Evolutionary conservation across 805 yeast genomes (phyloP), one percentile per base, ranked within the genome.

Genomic region (Cyberlindnera euphorbiae): DNA sequence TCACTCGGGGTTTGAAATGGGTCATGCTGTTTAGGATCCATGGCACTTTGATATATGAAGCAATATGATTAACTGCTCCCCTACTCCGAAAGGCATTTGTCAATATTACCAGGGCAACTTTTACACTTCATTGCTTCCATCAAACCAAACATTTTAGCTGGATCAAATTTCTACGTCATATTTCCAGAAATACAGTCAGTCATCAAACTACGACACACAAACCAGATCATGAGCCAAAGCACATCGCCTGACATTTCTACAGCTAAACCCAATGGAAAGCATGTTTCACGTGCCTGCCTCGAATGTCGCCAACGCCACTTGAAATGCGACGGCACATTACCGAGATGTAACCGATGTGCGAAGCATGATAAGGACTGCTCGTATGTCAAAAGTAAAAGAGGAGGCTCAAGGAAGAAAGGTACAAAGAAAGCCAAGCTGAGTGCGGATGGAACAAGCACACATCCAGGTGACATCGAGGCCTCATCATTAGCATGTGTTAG

Each of bases 321-420:
- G 37, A 71, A 69, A 44, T 73, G 79, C 46, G 73, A 67, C 39
- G 78, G 78, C 0, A 53, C 50, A 17, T 58, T 60, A 8, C 78
- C 79, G 1, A 46, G 45, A 11, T 73, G 79, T 50, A 51, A 57
- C 7, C 52, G 74, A 33, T 73, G 79, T 42, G 41, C 36, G 4
- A 57, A 57, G 35, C 32, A 50, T 4, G 31, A 35, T 8, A 60
- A 59, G 38, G 62, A 53, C 0, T 73, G 79, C 38, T 63, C 62
- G 1, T 73, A 69, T 44, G 77, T 73, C 5, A 69, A 68, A 46
- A 68, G 75, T 41, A 65, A 71, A 28, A 53, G 79, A 42, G 79
- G 79, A 26, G 79, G 79, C 1, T 66, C 76, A 6, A 53, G 79
- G 30, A 69, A 60, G 44, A 73, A 67, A 45, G 77, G 77, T 12